Base-by-base conservation (phyloP, 805 yeast species). In the Candida corydali region DNA sequence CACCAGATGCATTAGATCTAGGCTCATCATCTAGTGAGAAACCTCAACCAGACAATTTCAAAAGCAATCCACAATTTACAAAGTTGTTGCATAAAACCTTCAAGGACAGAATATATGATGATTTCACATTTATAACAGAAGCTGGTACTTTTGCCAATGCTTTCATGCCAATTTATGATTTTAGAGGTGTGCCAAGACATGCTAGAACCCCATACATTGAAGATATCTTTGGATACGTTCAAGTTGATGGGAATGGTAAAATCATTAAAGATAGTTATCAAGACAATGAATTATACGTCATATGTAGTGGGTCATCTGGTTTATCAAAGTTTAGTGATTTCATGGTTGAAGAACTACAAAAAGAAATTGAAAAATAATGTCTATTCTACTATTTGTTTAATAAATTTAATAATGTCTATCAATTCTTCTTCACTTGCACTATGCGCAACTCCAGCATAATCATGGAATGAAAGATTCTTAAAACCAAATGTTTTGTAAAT, bases 131-230 rank as follows among this genome's bases (percentile, higher is more conserved):
- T 49, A 64, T 69, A 18, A 54, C 78, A 51, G 85, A 79, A 40
- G 77, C 83, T 1, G 65, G 75, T 3, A 67, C 68, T 25, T 74
- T 73, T 44, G 73, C 73, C 10, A 63, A 63, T 15, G 60, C 72
- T 0, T 78, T 61, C 54, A 75, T 82, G 81, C 86, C 88, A 6
- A 73, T 86, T 29, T 81, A 75, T 46, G 95, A 85, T 52, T 66
- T 80, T 42, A 67, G 93, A 40, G 75, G 70, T 32, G 69, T 76
- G 1, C 87, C 91, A 1, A 61, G 72, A 16, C 76, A 73, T 42
- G 82, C 81, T 23, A 66, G 93, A 45, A 73, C 71, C 10, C 86
- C 91, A 1, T 83, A 80, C 15, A 73, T 82, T 7, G 86, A 82
- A 42, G 83, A 82, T 46, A 76, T 78, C 2, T 65, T 78, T 35